Evolutionary conservation across 148 eudicot species (phyloP).

Genomic region (Chenopodium formosanum): DNA sequence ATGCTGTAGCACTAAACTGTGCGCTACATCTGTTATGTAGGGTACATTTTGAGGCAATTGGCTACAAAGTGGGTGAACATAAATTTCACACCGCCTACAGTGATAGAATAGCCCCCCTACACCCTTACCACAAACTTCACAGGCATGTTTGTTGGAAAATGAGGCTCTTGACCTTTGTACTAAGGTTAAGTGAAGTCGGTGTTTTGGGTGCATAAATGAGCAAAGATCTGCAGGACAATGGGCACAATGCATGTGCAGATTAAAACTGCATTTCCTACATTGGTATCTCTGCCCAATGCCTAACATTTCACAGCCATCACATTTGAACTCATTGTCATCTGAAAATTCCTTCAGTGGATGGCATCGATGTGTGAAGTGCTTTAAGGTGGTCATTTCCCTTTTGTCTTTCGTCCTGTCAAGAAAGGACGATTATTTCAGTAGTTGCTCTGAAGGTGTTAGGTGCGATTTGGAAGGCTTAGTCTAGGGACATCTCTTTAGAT

Average conservation of each 20-base stretch:
- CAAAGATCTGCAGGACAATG: conserved; percentile 11
- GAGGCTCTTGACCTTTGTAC: conserved; percentile 7
- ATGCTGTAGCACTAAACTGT: conserved; percentile 6
- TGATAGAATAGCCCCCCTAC: conserved; percentile 18
- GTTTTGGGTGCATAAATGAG: conserved; percentile 16
- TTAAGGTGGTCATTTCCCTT: conserved; percentile 12
- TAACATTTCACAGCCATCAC: conserved; percentile 20
- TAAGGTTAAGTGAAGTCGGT: conserved; percentile 15
- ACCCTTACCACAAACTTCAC: conserved; percentile 9
- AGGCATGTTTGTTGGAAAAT: not conserved
- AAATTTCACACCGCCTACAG: conserved; percentile 12
- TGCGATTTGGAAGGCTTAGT: conserved; percentile 1
- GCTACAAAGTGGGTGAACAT: conserved; percentile 22
- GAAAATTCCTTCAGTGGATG: conserved; percentile 8
- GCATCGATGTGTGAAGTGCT: conserved; percentile 22
- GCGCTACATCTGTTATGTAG: not conserved
- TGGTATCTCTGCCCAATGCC: conserved; percentile 25
- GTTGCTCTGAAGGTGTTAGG: not conserved
- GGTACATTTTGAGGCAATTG: conserved; percentile 17
- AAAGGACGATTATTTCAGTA: not conserved
- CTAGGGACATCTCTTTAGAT: not conserved
- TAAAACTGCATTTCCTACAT: conserved; percentile 22
- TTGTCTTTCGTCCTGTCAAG: not conserved
- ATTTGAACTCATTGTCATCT: conserved; percentile 11
- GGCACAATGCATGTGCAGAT: conserved; percentile 17